phyloP scores from a whole-genome alignment of 192 early-diverging fungal genomes.

The Umbelopsis isabellina region DNA sequence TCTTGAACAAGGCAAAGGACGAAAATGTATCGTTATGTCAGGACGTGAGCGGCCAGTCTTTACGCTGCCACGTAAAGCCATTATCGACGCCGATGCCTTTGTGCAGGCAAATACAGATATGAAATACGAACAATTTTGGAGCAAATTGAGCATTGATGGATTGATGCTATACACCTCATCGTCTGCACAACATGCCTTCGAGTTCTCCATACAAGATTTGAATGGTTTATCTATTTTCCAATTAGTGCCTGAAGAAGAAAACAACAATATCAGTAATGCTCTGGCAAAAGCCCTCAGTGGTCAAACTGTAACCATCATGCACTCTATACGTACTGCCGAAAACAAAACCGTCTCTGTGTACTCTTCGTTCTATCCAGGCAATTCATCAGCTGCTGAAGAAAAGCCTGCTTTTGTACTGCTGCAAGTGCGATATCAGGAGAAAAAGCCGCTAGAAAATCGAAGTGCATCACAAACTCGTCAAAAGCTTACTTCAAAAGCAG shows the following conservation, averaged over 20 bases:
- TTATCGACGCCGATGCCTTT: slow-evolving; percentile 12
- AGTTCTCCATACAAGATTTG: slow-evolving; percentile 28
- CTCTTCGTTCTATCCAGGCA: slow-evolving; percentile 46
- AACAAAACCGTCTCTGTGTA: slow-evolving; percentile 38
- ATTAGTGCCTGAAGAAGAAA: slow-evolving; percentile 33
- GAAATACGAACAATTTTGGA: slow-evolving; percentile 58
- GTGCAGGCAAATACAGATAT: slow-evolving; percentile 6
- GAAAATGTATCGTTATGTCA: slow-evolving; percentile 68
- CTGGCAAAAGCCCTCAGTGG: slow-evolving; percentile 30
- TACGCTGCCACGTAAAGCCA: slow-evolving; percentile 32
- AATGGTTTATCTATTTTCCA: slow-evolving; percentile 44
- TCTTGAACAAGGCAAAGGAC: slow-evolving; percentile 66
- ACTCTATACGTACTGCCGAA: slow-evolving; percentile 42
- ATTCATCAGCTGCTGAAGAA: slow-evolving; percentile 18
- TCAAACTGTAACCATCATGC: slow-evolving; percentile 30
- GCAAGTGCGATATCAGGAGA: slow-evolving; percentile 25
- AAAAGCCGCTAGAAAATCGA: not conserved
- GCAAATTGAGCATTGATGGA: slow-evolving; percentile 62
- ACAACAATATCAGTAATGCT: slow-evolving; percentile 38
- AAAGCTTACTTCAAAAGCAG: too few species aligned
- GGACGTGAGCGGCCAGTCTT: slow-evolving; percentile 57
- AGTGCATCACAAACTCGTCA: not conserved
- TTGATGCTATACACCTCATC: slow-evolving; percentile 52
- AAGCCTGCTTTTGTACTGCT: slow-evolving; percentile 39
- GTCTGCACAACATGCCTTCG: slow-evolving; percentile 27